Evolutionary conservation across 2,329 filamentous ascomycete species (phyloP).

Genomic region (Chalaropsis ovoidea): DNA sequence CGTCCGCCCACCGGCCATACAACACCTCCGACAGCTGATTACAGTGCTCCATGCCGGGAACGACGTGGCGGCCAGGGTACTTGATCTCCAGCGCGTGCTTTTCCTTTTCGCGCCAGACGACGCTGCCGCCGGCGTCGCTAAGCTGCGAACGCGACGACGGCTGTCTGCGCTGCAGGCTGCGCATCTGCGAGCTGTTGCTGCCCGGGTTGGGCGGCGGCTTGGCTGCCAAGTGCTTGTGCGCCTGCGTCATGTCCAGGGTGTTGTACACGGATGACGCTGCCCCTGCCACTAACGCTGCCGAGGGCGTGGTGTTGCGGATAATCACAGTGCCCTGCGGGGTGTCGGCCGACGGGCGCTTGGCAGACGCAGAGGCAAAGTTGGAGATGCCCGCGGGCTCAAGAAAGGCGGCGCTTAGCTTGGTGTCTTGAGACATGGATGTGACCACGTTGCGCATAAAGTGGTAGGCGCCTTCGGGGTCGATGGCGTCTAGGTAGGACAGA

Average conservation of each 20-base stretch:
- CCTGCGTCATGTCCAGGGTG: conserved; percentile 22
- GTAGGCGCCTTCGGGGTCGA: conserved; percentile 84
- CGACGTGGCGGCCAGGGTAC: conserved; percentile 45
- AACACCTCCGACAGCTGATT: conserved; percentile 82
- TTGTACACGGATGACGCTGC: conserved; percentile 13
- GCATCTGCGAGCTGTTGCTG: conserved; percentile 38
- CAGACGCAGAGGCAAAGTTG: conserved; percentile 19
- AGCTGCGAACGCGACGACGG: conserved; percentile 33
- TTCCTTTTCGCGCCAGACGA: conserved; percentile 22
- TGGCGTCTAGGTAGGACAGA: conserved; percentile 69
- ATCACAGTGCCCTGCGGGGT: conserved; percentile 48
- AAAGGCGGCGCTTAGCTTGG: conserved; percentile 49
- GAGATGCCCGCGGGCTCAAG: conserved; percentile 30
- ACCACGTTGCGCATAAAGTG: conserved; percentile 71
- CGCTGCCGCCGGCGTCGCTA: conserved; percentile 34
- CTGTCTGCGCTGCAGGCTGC: conserved; percentile 62
- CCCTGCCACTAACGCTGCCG: background rate
- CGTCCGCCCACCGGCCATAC: conserved; percentile 82
- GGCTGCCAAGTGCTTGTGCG: conserved; percentile 8
- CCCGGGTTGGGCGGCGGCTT: conserved; percentile 26
- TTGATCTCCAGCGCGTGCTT: conserved; percentile 40
- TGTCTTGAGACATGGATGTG: conserved; percentile 59
- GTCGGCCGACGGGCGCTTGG: conserved; percentile 19
- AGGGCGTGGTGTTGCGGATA: conserved; percentile 30
- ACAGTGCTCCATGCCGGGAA: conserved; percentile 80